Base-by-base conservation (phyloP, 2,329 filamentous ascomycete species). In the Arthrobotrys iridis region DNA sequence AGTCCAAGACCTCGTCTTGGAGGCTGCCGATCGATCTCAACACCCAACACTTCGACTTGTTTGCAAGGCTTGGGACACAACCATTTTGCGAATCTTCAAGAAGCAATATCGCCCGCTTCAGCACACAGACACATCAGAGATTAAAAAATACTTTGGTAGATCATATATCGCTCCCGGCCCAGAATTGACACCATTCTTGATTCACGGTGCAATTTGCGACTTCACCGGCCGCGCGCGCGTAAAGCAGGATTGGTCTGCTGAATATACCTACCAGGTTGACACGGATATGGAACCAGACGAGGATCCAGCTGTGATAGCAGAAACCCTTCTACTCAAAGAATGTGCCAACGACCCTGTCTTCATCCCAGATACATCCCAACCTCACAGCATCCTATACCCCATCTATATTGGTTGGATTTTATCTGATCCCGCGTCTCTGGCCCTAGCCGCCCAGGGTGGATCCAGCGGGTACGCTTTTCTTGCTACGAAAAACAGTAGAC, bases 1-100 rank as follows among this genome's bases (percentile, higher is more conserved):
- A 46, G 10, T 70, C 4, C 65, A 70, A 28, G 45, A 55, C 15
- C 43, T 70, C 22, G 46, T 68, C 11, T 22, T 70, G 2, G 65
- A 70, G 13, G 43, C 55, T n/a, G 43, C 65, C 18, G 43, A 37
- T n/a, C 2, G 5, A 0, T 62, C 65, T 7, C 65, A 70, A 46
- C 40, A 60, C 11, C 24, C 65, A 11, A 55, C 35, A 2, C 57
- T 70, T 7, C 22, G 11, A 13, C 43, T 45, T 8, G 55, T 68
- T 15, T 68, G 64, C 15, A 60, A 60, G 35, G 13, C n/a, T 15
- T 68, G 64, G 64, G 33, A 43, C 18, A 15, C 18, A 2, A 28
- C 11, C 20, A 15, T 60, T n/a, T n/a, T 4, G 4, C 43, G 18
- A 18, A 26, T 48, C 13, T n/a, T 71, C n/a, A 30, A 18, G 13